A percentile compares a stretch with the other conserved stretches of the same genome.
Evolutionary conservation across 176 grass and related monocot genomes (phyloP).

Genomic region (Bothriochloa decipiens): DNA sequence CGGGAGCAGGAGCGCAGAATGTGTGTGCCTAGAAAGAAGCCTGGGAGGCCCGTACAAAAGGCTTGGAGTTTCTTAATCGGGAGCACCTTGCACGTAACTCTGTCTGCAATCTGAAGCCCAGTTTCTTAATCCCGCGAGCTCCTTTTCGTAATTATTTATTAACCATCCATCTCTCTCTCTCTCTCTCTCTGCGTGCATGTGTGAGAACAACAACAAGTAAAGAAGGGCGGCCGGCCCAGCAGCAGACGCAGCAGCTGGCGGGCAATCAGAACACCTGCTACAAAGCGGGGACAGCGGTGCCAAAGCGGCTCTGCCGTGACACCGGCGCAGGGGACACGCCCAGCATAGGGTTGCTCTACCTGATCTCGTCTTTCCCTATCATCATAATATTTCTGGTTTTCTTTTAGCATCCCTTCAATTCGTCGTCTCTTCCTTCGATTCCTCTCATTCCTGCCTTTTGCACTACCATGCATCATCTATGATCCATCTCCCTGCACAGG

Average conservation of each 20-base stretch:
- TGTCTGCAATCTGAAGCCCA: constrained; percentile 40
- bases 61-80: constrained; percentile 43
- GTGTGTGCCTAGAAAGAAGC: constrained; percentile 86
- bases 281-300: constrained; percentile 65
- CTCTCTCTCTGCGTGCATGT: too few relatives aligned
- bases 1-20: constrained; percentile 96
- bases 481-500: neutral
- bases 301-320: constrained; percentile 61
- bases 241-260: neutral
- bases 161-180: neutral
- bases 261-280: constrained; percentile 38
- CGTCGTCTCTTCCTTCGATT: neutral
- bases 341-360: constrained; percentile 45
- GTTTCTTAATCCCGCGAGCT: constrained; percentile 7
- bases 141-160: neutral
- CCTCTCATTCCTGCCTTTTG: neutral
- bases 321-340: constrained; percentile 56
- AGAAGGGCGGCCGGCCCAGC: neutral
- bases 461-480: neutral
- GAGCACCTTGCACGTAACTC: constrained; percentile 57
- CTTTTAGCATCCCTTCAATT: neutral
- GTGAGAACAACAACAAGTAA: too few relatives aligned
- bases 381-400: constrained; percentile 35
- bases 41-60: constrained; percentile 52
- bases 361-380: constrained; percentile 28